phyloP scores from a whole-genome alignment of 768 basidiomycete genomes.

The Xerocomellus dryophilus region DNA sequence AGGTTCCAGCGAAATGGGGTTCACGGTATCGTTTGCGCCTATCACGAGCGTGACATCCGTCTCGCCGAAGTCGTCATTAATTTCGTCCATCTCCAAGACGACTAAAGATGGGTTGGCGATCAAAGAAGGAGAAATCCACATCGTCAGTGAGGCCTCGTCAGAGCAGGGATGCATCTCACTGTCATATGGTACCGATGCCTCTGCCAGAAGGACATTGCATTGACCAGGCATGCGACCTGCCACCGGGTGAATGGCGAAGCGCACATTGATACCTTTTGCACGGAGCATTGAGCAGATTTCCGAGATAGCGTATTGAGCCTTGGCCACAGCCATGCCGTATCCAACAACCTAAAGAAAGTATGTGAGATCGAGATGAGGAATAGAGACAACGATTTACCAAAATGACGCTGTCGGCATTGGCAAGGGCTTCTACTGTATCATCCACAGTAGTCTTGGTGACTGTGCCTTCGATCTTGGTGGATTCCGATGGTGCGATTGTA shows the following conservation, averaged over 20 bases:
- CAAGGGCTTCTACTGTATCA: constrained; percentile 74
- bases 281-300: constrained; percentile 75
- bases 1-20: constrained; percentile 83
- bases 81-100: constrained; percentile 91
- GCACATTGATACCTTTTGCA: constrained; percentile 72
- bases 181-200: constrained; percentile 88
- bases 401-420: constrained; percentile 81
- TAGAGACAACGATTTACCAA: constrained; percentile 41
- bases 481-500: constrained; percentile 50
- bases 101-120: constrained; percentile 41
- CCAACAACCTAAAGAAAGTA: constrained; percentile 57
- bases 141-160: background rate
- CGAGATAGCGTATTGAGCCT: constrained; percentile 76
- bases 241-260: constrained; percentile 87
- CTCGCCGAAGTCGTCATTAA: constrained; percentile 86
- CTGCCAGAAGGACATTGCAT: constrained; percentile 88
- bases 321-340: constrained; percentile 91
- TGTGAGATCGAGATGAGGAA: constrained; percentile 4
- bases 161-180: constrained; percentile 43
- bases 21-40: constrained; percentile 90
- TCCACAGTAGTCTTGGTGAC: constrained; percentile 78
- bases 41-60: constrained; percentile 91
- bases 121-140: background rate
- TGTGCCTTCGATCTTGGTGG: constrained; percentile 77
- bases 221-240: constrained; percentile 93